Evolutionary conservation across 352 stramenopile genomes (phyloP), one percentile per base, ranked within the genome.

Genomic region (Globisporangium mamillatum): DNA sequence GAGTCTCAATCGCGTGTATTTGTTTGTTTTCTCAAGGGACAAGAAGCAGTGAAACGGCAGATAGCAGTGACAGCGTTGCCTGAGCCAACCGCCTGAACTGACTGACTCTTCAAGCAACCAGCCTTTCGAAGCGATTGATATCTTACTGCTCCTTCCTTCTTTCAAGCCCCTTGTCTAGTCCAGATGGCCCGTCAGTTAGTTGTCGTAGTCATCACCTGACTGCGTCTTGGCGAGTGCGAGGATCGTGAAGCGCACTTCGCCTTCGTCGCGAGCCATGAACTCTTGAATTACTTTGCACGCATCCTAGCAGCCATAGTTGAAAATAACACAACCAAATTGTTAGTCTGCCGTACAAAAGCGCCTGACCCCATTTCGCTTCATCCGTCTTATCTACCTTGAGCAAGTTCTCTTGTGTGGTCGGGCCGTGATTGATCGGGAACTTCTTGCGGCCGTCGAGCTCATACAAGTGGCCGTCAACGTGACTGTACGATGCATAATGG

Each of bases 391-490:
- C 41, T 53, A 94, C 86, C 75, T 87, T 78, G 29, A 99, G 80
- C 56, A 99, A 68, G 5, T 90, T 96, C 8, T 89, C 79, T 32
- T 82, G 75, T 22, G 81, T 97, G 9, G 92, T 97, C 2, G 80
- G 70, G 48, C 95, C 96, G 69, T 99, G 96, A 70, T 97, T 96
- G 65, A 99, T 95, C 1, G 97, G 94, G 38, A 84, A 94, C 60
- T 94, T 86, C 77, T 99, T 98, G 14, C 96, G 87, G 25, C 97
- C 97, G 76, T 99, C 97, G 50, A 99, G 84, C 74, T 99, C 96
- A 74, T 98, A 99, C 64, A 99, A 69, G 62, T 89, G 75, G 10
- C 89, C 92, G 64, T 98, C 90, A 10, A 98, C 89, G 60, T 89
- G 82, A 57, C 86, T 96, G 68, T 3, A 50, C 32, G 34, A 55